Evolutionary conservation across 2,329 filamentous ascomycete genomes (phyloP).

Genomic region (Stagonosporopsis rhizophila): DNA sequence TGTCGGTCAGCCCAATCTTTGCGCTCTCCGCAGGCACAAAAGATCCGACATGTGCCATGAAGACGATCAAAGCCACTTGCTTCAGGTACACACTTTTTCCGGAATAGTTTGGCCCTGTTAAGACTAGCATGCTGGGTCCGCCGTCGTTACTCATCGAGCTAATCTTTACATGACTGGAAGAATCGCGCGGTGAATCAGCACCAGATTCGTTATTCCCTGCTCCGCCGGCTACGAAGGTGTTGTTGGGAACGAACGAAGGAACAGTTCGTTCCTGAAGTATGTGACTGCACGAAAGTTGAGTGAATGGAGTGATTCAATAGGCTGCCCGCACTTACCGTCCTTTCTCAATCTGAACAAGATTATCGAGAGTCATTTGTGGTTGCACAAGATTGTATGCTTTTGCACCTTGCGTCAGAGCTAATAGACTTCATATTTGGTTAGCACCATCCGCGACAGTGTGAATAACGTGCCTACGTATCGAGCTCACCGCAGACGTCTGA

Average conservation of each 20-base stretch:
- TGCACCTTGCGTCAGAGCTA: conserved; percentile 81
- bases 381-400: conserved; percentile 73
- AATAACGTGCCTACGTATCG: conserved; percentile 61
- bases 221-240: conserved; percentile 73
- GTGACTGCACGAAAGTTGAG: conserved; percentile 59
- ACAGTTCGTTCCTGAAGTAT: conserved; percentile 86
- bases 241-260: conserved; percentile 81
- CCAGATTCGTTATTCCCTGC: conserved; percentile 22
- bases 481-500: conserved; percentile 86
- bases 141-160: conserved; percentile 14
- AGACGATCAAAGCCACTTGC: conserved; percentile 88
- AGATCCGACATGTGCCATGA: conserved; percentile 87
- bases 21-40: conserved; percentile 84
- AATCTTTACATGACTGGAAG: not conserved
- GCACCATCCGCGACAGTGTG: not conserved
- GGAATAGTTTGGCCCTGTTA: conserved; percentile 96
- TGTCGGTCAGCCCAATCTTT: conserved; percentile 86
- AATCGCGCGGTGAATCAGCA: not conserved
- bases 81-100: conserved; percentile 97
- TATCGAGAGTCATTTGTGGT: conserved; percentile 73
- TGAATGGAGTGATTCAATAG: too few relatives aligned
- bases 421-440: conserved; percentile 60
- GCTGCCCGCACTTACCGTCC: conserved; percentile 69
- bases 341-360: conserved; percentile 74
- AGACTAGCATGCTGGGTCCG: conserved; percentile 72